phyloP scores from a whole-genome alignment of 2,329 filamentous ascomycete genomes.

The Fusarium keratoplasticum region DNA sequence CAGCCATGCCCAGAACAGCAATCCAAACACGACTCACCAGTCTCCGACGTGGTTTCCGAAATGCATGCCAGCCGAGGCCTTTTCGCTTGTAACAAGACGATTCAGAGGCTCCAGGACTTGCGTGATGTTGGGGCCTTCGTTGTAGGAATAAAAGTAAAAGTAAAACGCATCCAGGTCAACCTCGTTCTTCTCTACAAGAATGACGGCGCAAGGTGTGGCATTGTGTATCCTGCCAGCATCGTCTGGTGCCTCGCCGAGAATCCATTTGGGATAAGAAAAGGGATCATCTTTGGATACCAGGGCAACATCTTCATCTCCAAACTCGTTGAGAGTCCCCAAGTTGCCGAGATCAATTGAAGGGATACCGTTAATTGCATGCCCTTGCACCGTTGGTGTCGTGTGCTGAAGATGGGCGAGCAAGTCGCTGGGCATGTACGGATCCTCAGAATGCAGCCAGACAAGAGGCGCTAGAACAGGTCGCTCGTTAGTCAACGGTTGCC shows the following conservation, averaged over 20 bases:
- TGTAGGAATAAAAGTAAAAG: conserved; percentile 52
- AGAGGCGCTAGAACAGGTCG: conserved; percentile 42
- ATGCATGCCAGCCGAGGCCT: conserved; percentile 36
- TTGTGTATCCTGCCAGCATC: conserved; percentile 34
- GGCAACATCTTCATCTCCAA: conserved; percentile 26
- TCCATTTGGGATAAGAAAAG: conserved; percentile 41
- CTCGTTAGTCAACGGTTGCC: conserved; percentile 1
- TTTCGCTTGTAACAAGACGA: conserved; percentile 23
- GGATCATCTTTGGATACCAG: conserved; percentile 47
- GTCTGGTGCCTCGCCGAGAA: conserved; percentile 43
- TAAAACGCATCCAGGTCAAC: conserved; percentile 48
- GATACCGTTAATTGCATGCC: conserved; percentile 29
- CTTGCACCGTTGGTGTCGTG: conserved; percentile 41
- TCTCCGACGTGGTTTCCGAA: conserved; percentile 48
- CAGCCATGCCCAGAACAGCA: neutral
- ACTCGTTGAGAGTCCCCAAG: conserved; percentile 43
- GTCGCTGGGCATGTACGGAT: conserved; percentile 48
- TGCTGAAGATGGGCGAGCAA: conserved; percentile 45
- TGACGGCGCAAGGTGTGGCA: conserved; percentile 46
- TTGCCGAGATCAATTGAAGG: conserved; percentile 45
- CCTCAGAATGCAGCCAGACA: conserved; percentile 49
- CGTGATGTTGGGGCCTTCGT: conserved; percentile 47
- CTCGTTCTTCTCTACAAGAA: conserved; percentile 45
- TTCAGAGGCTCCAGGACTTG: conserved; percentile 48
- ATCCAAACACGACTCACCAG: conserved; percentile 26